Base-by-base conservation (phyloP, 2,329 filamentous ascomycete species). In the Fusarium mangiferae region DNA sequence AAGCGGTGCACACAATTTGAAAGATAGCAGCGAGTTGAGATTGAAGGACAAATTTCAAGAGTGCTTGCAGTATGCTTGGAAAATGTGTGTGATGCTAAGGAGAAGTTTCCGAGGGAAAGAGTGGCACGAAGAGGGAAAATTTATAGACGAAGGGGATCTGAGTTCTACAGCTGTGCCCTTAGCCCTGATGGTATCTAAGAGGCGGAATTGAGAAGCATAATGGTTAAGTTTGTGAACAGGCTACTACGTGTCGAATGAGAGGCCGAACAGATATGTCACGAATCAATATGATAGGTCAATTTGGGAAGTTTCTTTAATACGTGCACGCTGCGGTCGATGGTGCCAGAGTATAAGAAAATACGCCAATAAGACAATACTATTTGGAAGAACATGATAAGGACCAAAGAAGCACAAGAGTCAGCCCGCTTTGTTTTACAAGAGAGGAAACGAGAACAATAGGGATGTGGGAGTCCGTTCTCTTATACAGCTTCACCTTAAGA, bases 221-320 rank as follows among this genome's bases (percentile, higher is more conserved):
- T 26, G 18, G 7, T 22, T 52, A n/a, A 36, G 49, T 52, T 36
- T 7, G 9, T 26, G 49, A 52, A 36, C 49, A 52, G 17, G 3
- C 5, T 20, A 11, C n/a, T 36, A 11, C 0, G 6, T 26, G 17
- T 12, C 49, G 13, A 26, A 24, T 52, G 0, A 22, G 5, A 35
- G 10, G 8, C 2, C 6, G 48, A 51, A 51, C 30, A 6, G 6
- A 5, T 0, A 26, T 15, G n/a, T 52, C 30, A 36, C 12, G 6
- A 5, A 52, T 36, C 3, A 24, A 9, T 12, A n/a, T 11, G 33
- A 12, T 36, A 36, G 30, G 30, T 15, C 30, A 20, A 5, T 0
- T 36, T 15, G 13, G 5, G 26, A 52, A 52, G 30, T 7, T 8
- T 26, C 10, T 35, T 36, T 9, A n/a, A 52, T 2, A 20, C 6